Conservation (phyloP, 148 eudicot genomes). For the Rhododendron ferrugineum region DNA sequence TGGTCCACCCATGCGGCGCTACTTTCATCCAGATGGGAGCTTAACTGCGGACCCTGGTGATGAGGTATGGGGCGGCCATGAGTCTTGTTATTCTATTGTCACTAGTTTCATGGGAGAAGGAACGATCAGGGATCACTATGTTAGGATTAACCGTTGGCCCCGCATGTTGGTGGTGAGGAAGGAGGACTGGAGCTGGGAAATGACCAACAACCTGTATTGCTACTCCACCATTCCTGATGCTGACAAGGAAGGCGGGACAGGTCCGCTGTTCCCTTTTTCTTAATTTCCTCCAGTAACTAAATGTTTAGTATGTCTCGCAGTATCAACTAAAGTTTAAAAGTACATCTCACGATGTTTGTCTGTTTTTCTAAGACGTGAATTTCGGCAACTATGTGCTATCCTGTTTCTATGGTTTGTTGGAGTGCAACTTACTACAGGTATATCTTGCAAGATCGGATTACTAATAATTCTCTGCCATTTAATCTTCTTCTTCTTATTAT, state of each 20-base stretch:
- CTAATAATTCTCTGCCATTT: background rate
- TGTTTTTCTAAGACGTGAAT: background rate
- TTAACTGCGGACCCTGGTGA: slow-evolving; percentile 69
- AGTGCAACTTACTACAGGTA: too few species aligned
- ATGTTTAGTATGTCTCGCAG: background rate
- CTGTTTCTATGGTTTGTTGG: background rate
- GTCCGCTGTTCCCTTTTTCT: slow-evolving; percentile 33
- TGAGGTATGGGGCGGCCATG: slow-evolving; percentile 90
- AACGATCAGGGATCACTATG: slow-evolving; percentile 64
- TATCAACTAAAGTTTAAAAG: background rate
- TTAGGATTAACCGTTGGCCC: slow-evolving; percentile 88
- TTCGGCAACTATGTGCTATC: background rate
- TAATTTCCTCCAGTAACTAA: background rate
- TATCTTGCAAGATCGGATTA: background rate
- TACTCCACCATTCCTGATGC: slow-evolving; percentile 74
- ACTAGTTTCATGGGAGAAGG: slow-evolving; percentile 45
- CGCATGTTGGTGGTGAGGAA: slow-evolving; percentile 47
- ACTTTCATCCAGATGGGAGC: slow-evolving; percentile 83
- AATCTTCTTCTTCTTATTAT: background rate
- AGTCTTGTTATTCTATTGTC: slow-evolving; percentile 56
- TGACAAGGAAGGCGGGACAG: slow-evolving; percentile 65
- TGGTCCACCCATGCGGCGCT: slow-evolving; percentile 55
- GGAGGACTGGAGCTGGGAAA: slow-evolving; percentile 86
- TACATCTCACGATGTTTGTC: background rate
- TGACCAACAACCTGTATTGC: slow-evolving; percentile 49